These are phyloP conservation scores for Coleophoma cylindrospora DNA, from an alignment of 2,329 filamentous ascomycete genomes.

Conservation along the genomic window DNA sequence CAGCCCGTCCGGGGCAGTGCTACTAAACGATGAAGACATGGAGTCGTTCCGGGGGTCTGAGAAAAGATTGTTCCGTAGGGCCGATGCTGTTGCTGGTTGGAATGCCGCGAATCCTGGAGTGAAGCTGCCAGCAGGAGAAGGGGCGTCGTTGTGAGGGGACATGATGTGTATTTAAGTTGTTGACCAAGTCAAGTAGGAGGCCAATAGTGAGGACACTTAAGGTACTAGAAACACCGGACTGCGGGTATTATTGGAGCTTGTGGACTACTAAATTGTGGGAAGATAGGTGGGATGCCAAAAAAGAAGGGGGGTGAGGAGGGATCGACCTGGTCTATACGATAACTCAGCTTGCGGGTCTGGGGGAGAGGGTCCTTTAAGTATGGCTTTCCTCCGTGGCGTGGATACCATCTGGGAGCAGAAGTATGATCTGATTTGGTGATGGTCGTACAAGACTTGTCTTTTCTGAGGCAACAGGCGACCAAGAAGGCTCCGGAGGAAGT, in stretches of 20 bases:
- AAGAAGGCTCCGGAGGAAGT: background rate
- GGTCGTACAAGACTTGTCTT: too few species aligned
- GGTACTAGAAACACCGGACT: background rate
- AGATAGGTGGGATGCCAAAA: background rate
- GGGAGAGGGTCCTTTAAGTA: too few species aligned
- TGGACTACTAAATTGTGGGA: background rate
- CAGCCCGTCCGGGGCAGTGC: conserved; percentile 26
- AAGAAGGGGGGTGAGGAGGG: background rate
- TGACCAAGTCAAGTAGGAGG: background rate
- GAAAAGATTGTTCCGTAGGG: conserved; percentile 22
- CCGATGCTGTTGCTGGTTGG: conserved; percentile 10
- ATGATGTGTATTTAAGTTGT: conserved; percentile 21
- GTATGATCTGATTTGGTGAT: too few species aligned
- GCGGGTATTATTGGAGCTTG: background rate
- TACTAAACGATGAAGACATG: conserved; percentile 35
- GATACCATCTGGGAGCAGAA: too few species aligned
- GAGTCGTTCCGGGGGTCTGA: conserved; percentile 26
- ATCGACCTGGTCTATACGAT: background rate
- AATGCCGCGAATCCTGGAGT: conserved; percentile 32
- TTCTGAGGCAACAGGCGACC: background rate
- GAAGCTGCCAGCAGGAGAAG: conserved; percentile 40
- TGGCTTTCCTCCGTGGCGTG: too few species aligned
- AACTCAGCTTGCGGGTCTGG: too few species aligned
- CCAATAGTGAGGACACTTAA: background rate
- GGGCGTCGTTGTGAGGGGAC: conserved; percentile 42